Percentiles rank a stretch among this genome's conserved stretches.
Conservation (phyloP, 2,329 filamentous ascomycete genomes). For the Penicillium glabrum region DNA sequence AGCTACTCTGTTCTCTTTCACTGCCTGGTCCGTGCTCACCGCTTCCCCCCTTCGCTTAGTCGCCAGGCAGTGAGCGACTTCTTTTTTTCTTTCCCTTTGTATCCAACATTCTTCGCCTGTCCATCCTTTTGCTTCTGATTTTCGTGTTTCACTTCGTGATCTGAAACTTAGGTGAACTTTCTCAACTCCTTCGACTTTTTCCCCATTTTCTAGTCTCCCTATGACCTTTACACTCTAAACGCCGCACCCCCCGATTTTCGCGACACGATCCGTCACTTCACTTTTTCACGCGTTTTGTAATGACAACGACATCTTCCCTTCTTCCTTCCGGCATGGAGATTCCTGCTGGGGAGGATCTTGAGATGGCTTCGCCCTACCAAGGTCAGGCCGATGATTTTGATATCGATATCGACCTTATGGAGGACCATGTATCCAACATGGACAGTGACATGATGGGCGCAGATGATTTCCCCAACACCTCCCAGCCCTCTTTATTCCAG, state of each 20-base stretch:
- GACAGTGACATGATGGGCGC: conserved; percentile 50
- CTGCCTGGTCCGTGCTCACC: conserved; percentile 33
- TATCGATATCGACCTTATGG: conserved; percentile 59
- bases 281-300: conserved; percentile 25
- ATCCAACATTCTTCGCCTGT: not conserved
- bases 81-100: conserved; percentile 6
- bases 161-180: not conserved
- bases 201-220: not conserved
- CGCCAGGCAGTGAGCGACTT: conserved; percentile 5
- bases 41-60: conserved; percentile 40
- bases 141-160: not conserved
- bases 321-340: conserved; percentile 38
- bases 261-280: not conserved
- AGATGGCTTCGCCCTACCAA: conserved; percentile 42
- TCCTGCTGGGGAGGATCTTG: conserved; percentile 43
- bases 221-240: not conserved
- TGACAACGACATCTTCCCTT: conserved; percentile 35
- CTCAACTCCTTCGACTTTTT: not conserved
- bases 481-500: conserved; percentile 31
- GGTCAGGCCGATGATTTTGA: conserved; percentile 52
- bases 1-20: conserved; percentile 43
- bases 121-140: not conserved
- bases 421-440: conserved; percentile 59
- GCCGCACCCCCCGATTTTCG: not conserved
- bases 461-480: conserved; percentile 37